phyloP scores from a whole-genome alignment of 108 stramenopile species.

The Nitzschia sp. region DNA sequence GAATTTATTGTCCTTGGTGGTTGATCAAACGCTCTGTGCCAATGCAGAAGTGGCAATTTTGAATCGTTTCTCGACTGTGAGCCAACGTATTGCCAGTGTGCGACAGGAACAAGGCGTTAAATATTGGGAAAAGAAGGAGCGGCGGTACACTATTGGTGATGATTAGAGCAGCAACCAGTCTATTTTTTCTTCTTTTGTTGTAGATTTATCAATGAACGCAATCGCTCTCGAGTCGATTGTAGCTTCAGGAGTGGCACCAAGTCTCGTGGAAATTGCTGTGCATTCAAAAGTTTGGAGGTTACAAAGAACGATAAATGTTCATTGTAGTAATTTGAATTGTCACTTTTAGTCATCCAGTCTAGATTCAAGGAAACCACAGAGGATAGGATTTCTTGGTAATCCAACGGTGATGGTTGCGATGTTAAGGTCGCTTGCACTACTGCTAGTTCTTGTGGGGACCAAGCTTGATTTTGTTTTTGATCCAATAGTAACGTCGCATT shows the following conservation, averaged over 20 bases:
- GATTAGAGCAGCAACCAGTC: too few species aligned
- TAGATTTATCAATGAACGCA: too few species aligned
- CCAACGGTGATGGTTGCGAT: background rate
- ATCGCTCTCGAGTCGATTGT: background rate
- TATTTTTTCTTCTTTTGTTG: too few species aligned
- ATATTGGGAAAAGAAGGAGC: background rate
- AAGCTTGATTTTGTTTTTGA: background rate
- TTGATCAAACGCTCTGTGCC: background rate
- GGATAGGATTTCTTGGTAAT: background rate
- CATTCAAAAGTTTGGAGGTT: background rate
- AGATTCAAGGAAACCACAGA: background rate
- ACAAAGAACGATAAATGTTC: background rate
- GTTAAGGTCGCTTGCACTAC: background rate
- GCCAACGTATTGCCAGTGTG: background rate
- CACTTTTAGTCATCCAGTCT: background rate
- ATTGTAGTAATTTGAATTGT: background rate
- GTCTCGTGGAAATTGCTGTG: background rate
- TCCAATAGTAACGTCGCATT: slow-evolving; percentile 1
- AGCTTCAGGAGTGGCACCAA: background rate
- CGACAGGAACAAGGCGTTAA: background rate
- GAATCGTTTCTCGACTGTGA: background rate
- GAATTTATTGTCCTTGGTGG: background rate
- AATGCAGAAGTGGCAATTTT: background rate
- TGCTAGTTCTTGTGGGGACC: background rate
- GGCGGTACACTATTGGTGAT: too few species aligned